Percentiles rank a stretch among this genome's conserved stretches.
Evolutionary conservation across 1,284 basidiomycete genomes (phyloP).

Genomic region (Puccinia coronata): DNA sequence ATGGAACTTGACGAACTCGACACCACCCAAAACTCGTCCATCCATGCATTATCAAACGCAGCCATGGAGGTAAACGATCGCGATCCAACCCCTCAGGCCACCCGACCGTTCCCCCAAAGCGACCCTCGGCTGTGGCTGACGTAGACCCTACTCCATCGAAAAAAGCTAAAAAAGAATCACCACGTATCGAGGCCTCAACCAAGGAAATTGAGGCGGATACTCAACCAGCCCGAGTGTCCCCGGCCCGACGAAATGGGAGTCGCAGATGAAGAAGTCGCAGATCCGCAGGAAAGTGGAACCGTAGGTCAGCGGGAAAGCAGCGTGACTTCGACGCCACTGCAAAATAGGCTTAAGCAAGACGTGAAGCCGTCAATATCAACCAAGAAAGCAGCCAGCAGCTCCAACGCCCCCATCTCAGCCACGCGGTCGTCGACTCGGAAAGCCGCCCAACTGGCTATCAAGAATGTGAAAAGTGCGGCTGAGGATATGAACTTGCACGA

Average conservation of each 20-base stretch:
- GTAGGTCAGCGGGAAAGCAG: not conserved
- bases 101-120: not conserved
- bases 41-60: not conserved
- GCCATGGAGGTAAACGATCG: not conserved
- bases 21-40: not conserved
- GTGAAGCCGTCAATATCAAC: not conserved
- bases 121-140: not conserved
- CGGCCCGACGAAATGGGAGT: too few relatives aligned
- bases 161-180: not conserved
- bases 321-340: not conserved
- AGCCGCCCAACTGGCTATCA: constrained; percentile 8
- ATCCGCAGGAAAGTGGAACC: not conserved
- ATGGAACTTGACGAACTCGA: not conserved
- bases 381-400: not conserved
- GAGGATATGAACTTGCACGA: constrained; percentile 45
- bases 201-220: not conserved
- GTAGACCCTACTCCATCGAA: not conserved
- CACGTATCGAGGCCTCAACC: not conserved
- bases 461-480: constrained; percentile 21
- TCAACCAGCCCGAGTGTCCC: not conserved
- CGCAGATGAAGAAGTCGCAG: too few relatives aligned
- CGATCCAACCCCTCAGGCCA: not conserved
- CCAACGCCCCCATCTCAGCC: not conserved
- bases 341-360: not conserved
- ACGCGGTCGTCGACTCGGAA: constrained; percentile 18